Evolutionary conservation across 192 early-diverging fungal genomes (phyloP).

Genomic region (Allomyces arbusculus): DNA sequence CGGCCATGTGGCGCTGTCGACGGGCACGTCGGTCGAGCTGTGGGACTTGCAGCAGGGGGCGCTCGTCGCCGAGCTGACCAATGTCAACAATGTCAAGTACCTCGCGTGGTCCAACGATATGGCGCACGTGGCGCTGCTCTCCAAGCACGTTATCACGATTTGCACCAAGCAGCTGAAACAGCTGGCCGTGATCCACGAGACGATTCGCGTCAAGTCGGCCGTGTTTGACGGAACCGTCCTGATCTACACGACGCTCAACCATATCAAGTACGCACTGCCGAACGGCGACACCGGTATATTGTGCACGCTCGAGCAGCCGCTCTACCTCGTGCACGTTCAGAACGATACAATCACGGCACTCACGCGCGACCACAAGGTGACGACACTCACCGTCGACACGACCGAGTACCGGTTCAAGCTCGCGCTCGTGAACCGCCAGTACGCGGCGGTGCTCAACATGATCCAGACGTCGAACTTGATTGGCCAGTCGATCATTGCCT

Average conservation of each 20-base stretch:
- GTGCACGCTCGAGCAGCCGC: conserved; percentile 84
- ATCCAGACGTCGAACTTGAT: conserved; percentile 90
- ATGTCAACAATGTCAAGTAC: conserved; percentile 75
- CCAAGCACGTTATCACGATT: conserved; percentile 90
- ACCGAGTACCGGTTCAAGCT: conserved; percentile 99
- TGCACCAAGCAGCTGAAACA: conserved; percentile 74
- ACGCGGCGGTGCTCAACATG: conserved; percentile 88
- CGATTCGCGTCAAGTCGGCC: conserved; percentile 91
- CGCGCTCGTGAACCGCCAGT: conserved; percentile 72
- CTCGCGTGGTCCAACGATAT: conserved; percentile 82
- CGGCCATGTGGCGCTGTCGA: conserved; percentile 57
- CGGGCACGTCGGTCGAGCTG: conserved; percentile 67
- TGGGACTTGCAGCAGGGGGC: conserved; percentile 75
- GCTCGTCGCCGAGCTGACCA: conserved; percentile 48
- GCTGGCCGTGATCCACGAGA: conserved; percentile 79
- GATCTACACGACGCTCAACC: conserved; percentile 91
- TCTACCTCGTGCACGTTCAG: conserved; percentile 73
- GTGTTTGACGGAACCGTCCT: conserved; percentile 88
- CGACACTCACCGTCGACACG: conserved; percentile 74
- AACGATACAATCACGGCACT: conserved; percentile 70
- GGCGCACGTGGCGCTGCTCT: conserved; percentile 67
- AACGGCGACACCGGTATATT: conserved; percentile 85
- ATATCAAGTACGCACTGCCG: conserved; percentile 89
- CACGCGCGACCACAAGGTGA: conserved; percentile 78
- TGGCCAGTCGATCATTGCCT: conserved; percentile 96